A percentile compares a stretch with the other conserved stretches of the same genome.
Conservation (phyloP, 768 basidiomycete species). For the Boletellus sp. region DNA sequence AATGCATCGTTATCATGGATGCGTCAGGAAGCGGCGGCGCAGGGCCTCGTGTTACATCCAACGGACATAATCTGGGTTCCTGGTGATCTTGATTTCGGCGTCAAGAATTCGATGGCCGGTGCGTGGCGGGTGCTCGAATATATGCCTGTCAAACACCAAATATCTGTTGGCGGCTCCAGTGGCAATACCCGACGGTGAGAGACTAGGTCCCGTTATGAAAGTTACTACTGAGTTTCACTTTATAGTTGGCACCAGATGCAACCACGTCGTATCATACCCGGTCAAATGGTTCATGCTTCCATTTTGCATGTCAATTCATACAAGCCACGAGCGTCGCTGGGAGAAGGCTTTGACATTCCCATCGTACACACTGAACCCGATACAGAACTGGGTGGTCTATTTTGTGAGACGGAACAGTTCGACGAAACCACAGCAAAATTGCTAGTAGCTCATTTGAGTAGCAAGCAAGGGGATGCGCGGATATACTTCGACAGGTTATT, state of each 20-base stretch:
- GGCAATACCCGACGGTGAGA: constrained; percentile 18
- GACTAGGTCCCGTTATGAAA: background rate
- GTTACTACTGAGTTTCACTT: background rate
- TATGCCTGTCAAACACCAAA: constrained; percentile 24
- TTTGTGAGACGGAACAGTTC: constrained; percentile 23
- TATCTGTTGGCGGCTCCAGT: constrained; percentile 17
- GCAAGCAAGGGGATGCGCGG: constrained; percentile 14
- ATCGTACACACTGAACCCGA: background rate
- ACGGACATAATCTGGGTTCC: constrained; percentile 28
- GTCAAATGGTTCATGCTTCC: constrained; percentile 26
- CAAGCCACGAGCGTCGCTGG: constrained; percentile 14
- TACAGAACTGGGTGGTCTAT: constrained; percentile 1
- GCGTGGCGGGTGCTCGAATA: constrained; percentile 17
- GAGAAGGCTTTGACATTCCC: constrained; percentile 25
- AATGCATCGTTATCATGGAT: constrained; percentile 32
- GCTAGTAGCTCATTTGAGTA: constrained; percentile 9
- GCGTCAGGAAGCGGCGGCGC: constrained; percentile 27
- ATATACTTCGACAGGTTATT: constrained; percentile 18
- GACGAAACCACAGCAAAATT: constrained; percentile 15
- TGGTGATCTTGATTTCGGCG: constrained; percentile 23
- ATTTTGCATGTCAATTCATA: constrained; percentile 22
- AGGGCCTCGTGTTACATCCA: constrained; percentile 26
- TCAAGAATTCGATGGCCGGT: constrained; percentile 17
- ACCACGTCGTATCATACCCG: constrained; percentile 27
- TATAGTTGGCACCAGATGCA: constrained; percentile 14